Evolutionary conservation across 306 rosid species (phyloP).

Genomic region (Prosopis cineraria): DNA sequence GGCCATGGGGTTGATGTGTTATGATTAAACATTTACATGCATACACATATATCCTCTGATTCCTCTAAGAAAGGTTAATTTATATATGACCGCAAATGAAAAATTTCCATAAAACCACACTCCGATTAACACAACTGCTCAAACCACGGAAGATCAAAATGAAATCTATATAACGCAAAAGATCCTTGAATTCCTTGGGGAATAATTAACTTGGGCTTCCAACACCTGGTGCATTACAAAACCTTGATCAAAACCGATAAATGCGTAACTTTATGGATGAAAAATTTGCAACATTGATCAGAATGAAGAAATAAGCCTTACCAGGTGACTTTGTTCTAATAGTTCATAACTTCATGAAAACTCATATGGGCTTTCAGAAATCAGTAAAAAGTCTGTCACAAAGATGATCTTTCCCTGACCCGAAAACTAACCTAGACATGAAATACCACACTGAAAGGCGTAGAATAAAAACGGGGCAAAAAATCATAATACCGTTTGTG

Average conservation of each 20-base stretch:
- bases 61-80: background rate
- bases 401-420: background rate
- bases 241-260: background rate
- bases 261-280: background rate
- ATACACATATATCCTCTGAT: no score
- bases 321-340: no score
- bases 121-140: no score
- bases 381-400: background rate
- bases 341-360: constrained; percentile 24
- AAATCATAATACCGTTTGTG: constrained; percentile 66
- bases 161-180: no score
- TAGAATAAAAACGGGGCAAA: background rate
- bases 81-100: background rate
- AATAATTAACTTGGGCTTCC: no score
- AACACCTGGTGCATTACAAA: background rate
- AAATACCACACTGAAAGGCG: no score
- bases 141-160: no score
- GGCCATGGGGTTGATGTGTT: background rate
- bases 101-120: background rate
- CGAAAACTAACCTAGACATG: no score
- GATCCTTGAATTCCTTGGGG: no score
- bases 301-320: background rate
- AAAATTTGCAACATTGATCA: background rate
- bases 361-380: constrained; percentile 17
- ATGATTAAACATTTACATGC: no score